Base-by-base conservation (phyloP, 2,329 filamentous ascomycete genomes). In the Penicillium sp. region DNA sequence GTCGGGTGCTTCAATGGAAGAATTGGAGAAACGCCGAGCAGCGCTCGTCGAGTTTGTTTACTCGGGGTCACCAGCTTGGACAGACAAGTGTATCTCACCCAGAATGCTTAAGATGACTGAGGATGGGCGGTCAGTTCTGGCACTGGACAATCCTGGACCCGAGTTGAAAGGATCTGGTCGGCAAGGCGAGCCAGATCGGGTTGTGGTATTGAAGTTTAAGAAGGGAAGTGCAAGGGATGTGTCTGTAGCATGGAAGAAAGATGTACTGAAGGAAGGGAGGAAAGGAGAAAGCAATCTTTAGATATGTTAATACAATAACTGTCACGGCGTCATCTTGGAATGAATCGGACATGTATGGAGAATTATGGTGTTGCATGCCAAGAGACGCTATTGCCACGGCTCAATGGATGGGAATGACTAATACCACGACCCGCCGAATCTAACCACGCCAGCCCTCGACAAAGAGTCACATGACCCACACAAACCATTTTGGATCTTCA, bases 211-310 rank as follows among this genome's bases (percentile, higher is more conserved):
- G 8, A 79, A 78, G 48, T 86, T 86, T 56, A 78, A 72, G 61
- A 82, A 82, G 54, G 83, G 84, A 57, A 82, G 82, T 19, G 82
- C 83, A 22, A 75, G 82, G 60, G 76, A 84, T 60, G 75, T 87
- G 37, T 80, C 82, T 57, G 80, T 88, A 21, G 67, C 67, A 33
- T 76, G 71, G 73, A 75, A 70, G 60, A 76, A 79, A 56, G 83
- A 86, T 53, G 72, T 82, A 0, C 63, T 82, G 39, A 65, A 72
- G 44, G 66, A 69, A 39, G 69, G 70, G n/a, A 62, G 62, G 31
- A 54, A 59, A 43, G 72, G 67, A 16, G 51, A 48, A 53, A 74
- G 69, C 55, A 69, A 68, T 55, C 57, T 77, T 43, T 77, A 67
- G 13, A 46, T 22, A 10, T 26, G 14, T 22, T n/a, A 26, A 24